Percentiles rank a stretch among this genome's conserved stretches.
Conservation (phyloP, 2,329 filamentous ascomycete species). For the Nannizziopsis arthrosporioides region DNA sequence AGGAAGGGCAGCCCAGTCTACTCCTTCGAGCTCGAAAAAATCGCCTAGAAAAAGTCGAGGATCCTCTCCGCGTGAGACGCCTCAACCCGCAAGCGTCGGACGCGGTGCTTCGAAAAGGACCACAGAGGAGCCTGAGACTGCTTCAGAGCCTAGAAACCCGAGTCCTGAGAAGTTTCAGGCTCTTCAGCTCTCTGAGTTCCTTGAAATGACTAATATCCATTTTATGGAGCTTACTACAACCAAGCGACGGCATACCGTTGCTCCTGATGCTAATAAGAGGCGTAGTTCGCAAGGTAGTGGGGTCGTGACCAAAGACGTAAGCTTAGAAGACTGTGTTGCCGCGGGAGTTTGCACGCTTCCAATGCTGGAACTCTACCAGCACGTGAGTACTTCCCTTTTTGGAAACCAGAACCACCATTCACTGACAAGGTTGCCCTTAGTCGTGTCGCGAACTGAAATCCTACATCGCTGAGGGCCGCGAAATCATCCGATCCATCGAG, state of each 20-base stretch:
- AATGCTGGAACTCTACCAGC: slow-evolving; percentile 87
- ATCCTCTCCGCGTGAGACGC: slow-evolving; percentile 20
- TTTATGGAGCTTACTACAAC: slow-evolving; percentile 99
- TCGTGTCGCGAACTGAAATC: slow-evolving; percentile 91
- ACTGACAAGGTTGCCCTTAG: slow-evolving; percentile 23
- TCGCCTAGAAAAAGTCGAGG: slow-evolving; percentile 21
- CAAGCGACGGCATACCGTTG: slow-evolving; percentile 75
- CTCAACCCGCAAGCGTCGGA: slow-evolving; percentile 20
- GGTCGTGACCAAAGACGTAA: slow-evolving; percentile 22
- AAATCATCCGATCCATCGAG: slow-evolving; percentile 84
- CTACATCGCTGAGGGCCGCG: slow-evolving; percentile 86
- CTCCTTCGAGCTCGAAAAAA: slow-evolving; percentile 32
- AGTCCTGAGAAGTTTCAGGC: slow-evolving; percentile 36
- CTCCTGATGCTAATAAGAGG: slow-evolving; percentile 39
- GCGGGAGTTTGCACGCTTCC: slow-evolving; percentile 85
- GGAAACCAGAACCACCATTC: slow-evolving; percentile 2
- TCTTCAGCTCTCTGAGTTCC: slow-evolving; percentile 80
- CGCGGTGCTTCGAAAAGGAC: background rate
- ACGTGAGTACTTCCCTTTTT: slow-evolving; percentile 43
- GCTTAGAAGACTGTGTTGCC: slow-evolving; percentile 66
- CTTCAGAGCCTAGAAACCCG: background rate
- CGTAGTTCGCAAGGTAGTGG: slow-evolving; percentile 18
- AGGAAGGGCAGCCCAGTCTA: slow-evolving; percentile 44
- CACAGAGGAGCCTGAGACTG: slow-evolving; percentile 24
- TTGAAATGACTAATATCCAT: slow-evolving; percentile 89